phyloP scores from a whole-genome alignment of 352 stramenopile genomes.

The Phytopythium vexans region DNA sequence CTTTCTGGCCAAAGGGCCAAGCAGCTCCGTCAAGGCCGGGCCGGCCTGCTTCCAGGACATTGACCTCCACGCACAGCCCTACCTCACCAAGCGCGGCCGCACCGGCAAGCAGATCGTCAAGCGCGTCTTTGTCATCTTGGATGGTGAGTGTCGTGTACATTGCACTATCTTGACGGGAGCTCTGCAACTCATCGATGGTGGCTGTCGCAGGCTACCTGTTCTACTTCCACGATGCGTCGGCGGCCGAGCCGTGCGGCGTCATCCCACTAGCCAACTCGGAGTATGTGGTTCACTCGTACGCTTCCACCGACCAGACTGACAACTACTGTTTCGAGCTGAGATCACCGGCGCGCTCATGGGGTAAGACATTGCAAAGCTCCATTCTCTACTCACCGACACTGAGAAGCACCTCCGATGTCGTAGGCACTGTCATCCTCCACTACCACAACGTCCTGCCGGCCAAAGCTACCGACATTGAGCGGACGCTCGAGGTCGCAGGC shows the following conservation, averaged over 20 bases:
- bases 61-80: conserved; percentile 61
- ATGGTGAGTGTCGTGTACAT: conserved; percentile 27
- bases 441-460: conserved; percentile 54
- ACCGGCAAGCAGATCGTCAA: conserved; percentile 66
- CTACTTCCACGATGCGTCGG: conserved; percentile 63
- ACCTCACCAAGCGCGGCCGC: conserved; percentile 68
- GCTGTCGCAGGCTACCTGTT: conserved; percentile 56
- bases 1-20: conserved; percentile 1
- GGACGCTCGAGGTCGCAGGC: conserved; percentile 48
- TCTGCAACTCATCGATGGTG: too few relatives aligned
- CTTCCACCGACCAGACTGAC: conserved; percentile 43
- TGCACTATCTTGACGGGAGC: not conserved
- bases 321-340: conserved; percentile 79
- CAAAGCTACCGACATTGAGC: conserved; percentile 46
- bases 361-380: conserved; percentile 14
- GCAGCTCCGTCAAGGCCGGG: not conserved
- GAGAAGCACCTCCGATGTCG: not conserved
- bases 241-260: conserved; percentile 55
- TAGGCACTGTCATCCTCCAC: conserved; percentile 74
- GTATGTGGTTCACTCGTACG: conserved; percentile 75
- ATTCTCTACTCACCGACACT: not conserved
- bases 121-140: conserved; percentile 72
- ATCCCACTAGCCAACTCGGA: conserved; percentile 59
- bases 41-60: conserved; percentile 52
- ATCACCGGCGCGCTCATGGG: conserved; percentile 57